phyloP scores from a whole-genome alignment of 202 grass and related monocot genomes.

The Elaeis oleifera region DNA sequence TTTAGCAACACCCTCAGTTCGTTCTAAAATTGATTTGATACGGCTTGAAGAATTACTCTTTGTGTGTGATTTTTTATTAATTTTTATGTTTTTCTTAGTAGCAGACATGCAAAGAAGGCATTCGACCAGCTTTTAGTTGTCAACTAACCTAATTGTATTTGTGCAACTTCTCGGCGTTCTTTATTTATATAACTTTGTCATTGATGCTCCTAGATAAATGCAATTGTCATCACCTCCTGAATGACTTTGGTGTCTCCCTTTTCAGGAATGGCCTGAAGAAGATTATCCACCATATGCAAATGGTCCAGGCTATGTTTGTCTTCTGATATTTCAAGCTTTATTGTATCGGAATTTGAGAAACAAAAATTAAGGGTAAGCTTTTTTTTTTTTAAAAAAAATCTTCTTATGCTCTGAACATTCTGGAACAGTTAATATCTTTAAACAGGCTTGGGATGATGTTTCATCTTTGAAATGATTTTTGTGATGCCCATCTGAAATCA shows the following conservation, averaged over 20 bases:
- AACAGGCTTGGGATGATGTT: not conserved
- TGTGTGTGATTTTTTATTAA: too few species aligned
- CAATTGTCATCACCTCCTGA: constrained; percentile 1
- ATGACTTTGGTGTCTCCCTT: constrained; percentile 17
- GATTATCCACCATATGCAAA: constrained; percentile 89
- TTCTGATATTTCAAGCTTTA: constrained; percentile 63
- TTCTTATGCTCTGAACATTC: not conserved
- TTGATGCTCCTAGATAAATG: not conserved
- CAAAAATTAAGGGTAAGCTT: constrained; percentile 55
- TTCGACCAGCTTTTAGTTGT: too few species aligned
- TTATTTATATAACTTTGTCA: not conserved
- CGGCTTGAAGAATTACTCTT: too few species aligned
- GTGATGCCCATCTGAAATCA: too few species aligned
- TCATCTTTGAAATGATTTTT: too few species aligned
- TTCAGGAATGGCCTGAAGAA: constrained; percentile 90
- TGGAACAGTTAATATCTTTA: not conserved
- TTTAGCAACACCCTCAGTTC: too few species aligned
- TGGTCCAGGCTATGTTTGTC: constrained; percentile 93
- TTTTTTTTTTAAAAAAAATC: not conserved
- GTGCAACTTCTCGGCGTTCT: too few species aligned
- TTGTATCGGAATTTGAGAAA: constrained; percentile 77
- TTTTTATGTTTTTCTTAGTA: too few species aligned
- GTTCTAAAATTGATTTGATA: too few species aligned
- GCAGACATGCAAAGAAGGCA: too few species aligned
- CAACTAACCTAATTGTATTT: too few species aligned